phyloP scores from a whole-genome alignment of 768 basidiomycete genomes.

The Tylopilus plumbeoviolaceoides region DNA sequence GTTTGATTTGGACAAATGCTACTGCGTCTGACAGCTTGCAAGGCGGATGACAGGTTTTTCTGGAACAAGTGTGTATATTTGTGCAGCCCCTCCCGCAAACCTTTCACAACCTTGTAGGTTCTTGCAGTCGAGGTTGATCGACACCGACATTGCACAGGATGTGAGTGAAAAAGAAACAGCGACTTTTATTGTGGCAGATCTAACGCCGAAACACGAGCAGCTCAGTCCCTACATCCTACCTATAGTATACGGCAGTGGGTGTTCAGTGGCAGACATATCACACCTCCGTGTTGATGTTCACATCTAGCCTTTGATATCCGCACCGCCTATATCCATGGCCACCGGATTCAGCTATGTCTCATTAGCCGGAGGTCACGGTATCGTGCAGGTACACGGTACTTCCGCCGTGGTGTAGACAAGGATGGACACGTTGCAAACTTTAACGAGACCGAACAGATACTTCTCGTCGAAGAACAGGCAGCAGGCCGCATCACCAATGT shows the following conservation, averaged over 20 bases:
- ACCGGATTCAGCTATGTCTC: constrained; percentile 77
- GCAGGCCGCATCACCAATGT: constrained; percentile 36
- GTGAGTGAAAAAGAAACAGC: constrained; percentile 38
- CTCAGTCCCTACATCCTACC: constrained; percentile 88
- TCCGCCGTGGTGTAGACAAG: constrained; percentile 87
- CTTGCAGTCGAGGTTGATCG: constrained; percentile 60
- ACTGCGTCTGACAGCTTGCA: constrained; percentile 11
- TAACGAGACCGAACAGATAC: constrained; percentile 95
- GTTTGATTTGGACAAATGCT: background rate
- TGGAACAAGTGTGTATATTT: constrained; percentile 70
- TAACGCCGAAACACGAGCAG: constrained; percentile 39
- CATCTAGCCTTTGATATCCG: constrained; percentile 81
- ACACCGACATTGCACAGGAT: constrained; percentile 53
- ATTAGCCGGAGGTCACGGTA: constrained; percentile 92
- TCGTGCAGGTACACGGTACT: constrained; percentile 96
- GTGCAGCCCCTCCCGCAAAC: background rate
- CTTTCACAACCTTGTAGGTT: constrained; percentile 32
- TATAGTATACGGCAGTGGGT: constrained; percentile 91
- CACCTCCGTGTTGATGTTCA: constrained; percentile 1
- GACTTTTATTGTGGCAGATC: background rate
- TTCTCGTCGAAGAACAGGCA: constrained; percentile 65
- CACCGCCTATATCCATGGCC: constrained; percentile 67
- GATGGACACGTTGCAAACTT: constrained; percentile 93
- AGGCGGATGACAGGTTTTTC: constrained; percentile 96
- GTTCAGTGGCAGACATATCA: background rate